phyloP scores from a whole-genome alignment of 306 rosid genomes.

The Echinosophora koreensis region DNA sequence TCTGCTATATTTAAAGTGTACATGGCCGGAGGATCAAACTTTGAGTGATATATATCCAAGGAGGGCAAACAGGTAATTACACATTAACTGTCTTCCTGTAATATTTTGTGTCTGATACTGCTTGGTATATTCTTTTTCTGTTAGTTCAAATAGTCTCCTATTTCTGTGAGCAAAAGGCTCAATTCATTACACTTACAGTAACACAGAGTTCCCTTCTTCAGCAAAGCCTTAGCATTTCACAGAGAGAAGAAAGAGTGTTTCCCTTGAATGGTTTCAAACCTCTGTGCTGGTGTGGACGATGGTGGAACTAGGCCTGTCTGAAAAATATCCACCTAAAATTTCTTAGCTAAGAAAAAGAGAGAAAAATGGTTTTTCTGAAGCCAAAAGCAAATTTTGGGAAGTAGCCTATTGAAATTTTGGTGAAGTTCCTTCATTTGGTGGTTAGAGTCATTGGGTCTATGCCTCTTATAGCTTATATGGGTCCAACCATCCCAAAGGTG shows the following conservation, averaged over 20 bases:
- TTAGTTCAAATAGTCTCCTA: conserved; percentile 50
- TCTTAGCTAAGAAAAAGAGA: conserved; percentile 37
- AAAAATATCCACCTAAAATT: conserved; percentile 36
- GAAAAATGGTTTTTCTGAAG: conserved; percentile 20
- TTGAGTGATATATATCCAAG: not conserved
- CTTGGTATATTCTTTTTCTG: conserved; percentile 66
- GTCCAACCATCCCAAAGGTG: conserved; percentile 52
- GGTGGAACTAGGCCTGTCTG: conserved; percentile 67
- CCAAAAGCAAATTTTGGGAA: conserved; percentile 35
- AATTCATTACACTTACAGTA: conserved; percentile 27
- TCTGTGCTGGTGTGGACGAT: conserved; percentile 51
- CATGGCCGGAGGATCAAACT: not conserved
- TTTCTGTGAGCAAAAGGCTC: conserved; percentile 38
- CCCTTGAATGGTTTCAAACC: conserved; percentile 61
- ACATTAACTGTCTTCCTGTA: conserved; percentile 21
- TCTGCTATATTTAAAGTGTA: too few relatives aligned
- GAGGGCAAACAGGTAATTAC: conserved; percentile 47
- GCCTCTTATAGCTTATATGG: conserved; percentile 34
- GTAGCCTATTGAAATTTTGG: conserved; percentile 42
- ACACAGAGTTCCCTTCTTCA: conserved; percentile 15
- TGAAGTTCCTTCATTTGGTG: conserved; percentile 47
- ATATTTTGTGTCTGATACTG: conserved; percentile 54
- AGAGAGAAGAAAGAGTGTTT: conserved; percentile 36
- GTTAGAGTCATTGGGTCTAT: conserved; percentile 45
- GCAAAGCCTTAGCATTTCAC: conserved; percentile 24